Base-by-base conservation (phyloP, 2,329 filamentous ascomycete species). In the Colletotrichum australisinense region DNA sequence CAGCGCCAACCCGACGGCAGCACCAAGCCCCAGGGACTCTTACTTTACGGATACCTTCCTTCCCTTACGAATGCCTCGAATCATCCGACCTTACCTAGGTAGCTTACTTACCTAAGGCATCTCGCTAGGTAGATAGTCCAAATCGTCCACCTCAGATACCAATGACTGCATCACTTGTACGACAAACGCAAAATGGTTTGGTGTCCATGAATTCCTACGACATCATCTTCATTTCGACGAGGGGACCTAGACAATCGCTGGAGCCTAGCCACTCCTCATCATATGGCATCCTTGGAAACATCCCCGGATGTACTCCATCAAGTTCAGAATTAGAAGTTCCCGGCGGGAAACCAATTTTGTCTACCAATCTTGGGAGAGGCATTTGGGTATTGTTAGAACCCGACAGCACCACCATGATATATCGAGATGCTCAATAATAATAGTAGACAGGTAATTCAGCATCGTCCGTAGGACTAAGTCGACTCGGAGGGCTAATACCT, bases 91-190 rank as follows among this genome's bases (percentile, higher is more conserved):
- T 42, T 6, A 42, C 38, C 38, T 32, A 42, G 14, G 26, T 26
- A 26, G 26, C 38, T 42, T 16, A 42, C 38, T 42, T 42, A 42
- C 38, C 38, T 42, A 16, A 42, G 38, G 35, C 30, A 26, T 26
- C 26, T 26, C 26, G 28, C 8, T 8, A 30, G 8, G 28, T 8
- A 30, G 32, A 11, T 42, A 19, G 19, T 42, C 38, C 38, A 42
- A 26, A 38, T 32, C 32, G 9, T 32, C 32, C 32, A 32, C 32
- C 32, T 32, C 32, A 32, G 3, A 32, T 46, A 26, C n/a, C 59
- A 55, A 16, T 24, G 66, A 69, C 66, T 73, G 70, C 58, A 60
- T 59, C n/a, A 55, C 55, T 55, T 64, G 70, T 73, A 73, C 70
- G 66, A 73, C 55, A 64, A 69, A 55, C 66, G 66, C 42, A 60